Evolutionary conservation across 139 green algal species (phyloP), one percentile per base, ranked within the genome.

Genomic region (Chlorella sorokiniana): DNA sequence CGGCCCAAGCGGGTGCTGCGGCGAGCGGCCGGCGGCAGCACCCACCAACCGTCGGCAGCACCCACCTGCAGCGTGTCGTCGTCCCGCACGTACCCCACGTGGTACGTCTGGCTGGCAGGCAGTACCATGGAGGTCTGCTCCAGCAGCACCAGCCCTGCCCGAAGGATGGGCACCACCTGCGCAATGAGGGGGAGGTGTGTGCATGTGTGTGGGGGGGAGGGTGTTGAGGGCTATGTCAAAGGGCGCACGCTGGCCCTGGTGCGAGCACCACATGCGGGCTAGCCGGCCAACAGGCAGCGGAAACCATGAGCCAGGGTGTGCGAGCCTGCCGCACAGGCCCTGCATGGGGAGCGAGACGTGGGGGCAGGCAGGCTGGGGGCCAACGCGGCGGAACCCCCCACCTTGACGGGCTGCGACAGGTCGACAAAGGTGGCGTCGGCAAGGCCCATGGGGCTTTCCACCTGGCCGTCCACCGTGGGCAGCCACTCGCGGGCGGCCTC

Each of bases 161-260:
- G 89, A 62, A 99, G 86, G 42, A 99, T 89, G 64, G 96, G 96
- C 22, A 99, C 88, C 38, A 99, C 88, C 90, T 95, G 87, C 62
- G 79, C 23, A 31, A 65, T 25, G 20, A 4, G 22, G 44, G 61
- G 67, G 44, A 78, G 42, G 23, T 62, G 31, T 52, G 51, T 45
- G 62, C 41, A 52, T 37, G 41, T 29, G 25, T 62, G 45, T 33
- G 0, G 20, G 68, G 33, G 1, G 23, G 2, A 22, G 31, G 62
- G 33, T 1, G 10, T 31, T 44, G 33, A 42, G 33, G 62, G 9
- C 14, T 9, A 9, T 25, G 3, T 10, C 56, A 7, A 16, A 2
- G 56, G 56, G 56, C 18, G 4, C 52, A 61, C 3, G 52, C 22
- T 63, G 54, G 63, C n/a, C n/a, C n/a, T n/a, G n/a, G n/a, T n/a